Evolutionary conservation across 768 basidiomycete species (phyloP).

Genomic region (Wakefieldia striispora): DNA sequence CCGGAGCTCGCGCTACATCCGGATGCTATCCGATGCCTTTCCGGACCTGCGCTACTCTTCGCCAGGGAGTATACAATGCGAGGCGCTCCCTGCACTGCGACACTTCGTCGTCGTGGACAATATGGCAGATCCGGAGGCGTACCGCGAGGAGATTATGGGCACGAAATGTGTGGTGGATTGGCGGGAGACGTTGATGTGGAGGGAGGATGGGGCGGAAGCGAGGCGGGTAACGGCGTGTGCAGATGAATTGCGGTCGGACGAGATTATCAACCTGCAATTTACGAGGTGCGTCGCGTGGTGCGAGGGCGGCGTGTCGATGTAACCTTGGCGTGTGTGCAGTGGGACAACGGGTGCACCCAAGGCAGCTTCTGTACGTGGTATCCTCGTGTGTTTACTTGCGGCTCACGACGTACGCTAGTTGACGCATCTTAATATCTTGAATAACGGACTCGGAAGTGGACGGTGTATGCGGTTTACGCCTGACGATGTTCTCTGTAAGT

Average conservation of each 20-base stretch:
- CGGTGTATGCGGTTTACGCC: slow-evolving; percentile 67
- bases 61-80: slow-evolving; percentile 57
- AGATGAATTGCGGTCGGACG: slow-evolving; percentile 50
- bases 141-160: slow-evolving; percentile 38
- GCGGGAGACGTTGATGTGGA: slow-evolving; percentile 70
- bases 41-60: slow-evolving; percentile 49
- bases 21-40: slow-evolving; percentile 54
- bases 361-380: slow-evolving; percentile 65
- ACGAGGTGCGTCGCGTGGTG: slow-evolving; percentile 54
- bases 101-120: slow-evolving; percentile 71
- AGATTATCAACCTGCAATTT: slow-evolving; percentile 81
- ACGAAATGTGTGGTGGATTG: slow-evolving; percentile 62
- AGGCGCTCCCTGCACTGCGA: slow-evolving; percentile 57
- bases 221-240: slow-evolving; percentile 42
- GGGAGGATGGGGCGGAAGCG: slow-evolving; percentile 47
- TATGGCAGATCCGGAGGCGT: slow-evolving; percentile 37
- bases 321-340: slow-evolving; percentile 34
- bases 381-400: neutral
- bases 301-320: neutral
- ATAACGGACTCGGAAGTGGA: slow-evolving; percentile 71
- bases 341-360: slow-evolving; percentile 82
- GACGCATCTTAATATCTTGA: slow-evolving; percentile 76
- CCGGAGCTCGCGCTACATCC: slow-evolving; percentile 61
- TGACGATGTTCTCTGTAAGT: slow-evolving; percentile 63
- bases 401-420: slow-evolving; percentile 41